Evolutionary conservation across 768 basidiomycete species (phyloP).

Genomic region (Russula abietina): DNA sequence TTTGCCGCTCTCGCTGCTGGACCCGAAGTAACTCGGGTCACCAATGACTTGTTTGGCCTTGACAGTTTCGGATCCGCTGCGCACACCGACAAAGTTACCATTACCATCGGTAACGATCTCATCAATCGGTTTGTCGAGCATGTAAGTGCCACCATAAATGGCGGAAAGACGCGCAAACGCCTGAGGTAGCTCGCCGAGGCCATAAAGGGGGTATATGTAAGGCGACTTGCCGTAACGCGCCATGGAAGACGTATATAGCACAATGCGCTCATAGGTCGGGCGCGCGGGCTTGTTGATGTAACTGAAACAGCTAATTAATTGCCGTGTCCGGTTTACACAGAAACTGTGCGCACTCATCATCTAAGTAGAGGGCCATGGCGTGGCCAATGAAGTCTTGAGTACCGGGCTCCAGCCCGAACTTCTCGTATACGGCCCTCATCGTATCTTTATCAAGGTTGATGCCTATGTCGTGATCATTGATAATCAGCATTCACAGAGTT

Average conservation of each 20-base stretch:
- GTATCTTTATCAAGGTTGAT: slow-evolving; percentile 82
- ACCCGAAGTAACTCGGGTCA: slow-evolving; percentile 95
- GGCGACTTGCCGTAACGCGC: slow-evolving; percentile 99
- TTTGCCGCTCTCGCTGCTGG: slow-evolving; percentile 67
- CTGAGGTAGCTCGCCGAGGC: slow-evolving; percentile 97
- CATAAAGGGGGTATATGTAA: slow-evolving; percentile 98
- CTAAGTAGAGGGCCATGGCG: slow-evolving; percentile 96
- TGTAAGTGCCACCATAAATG: slow-evolving; percentile 99
- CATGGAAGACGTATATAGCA: slow-evolving; percentile 98
- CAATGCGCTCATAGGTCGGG: slow-evolving; percentile 86
- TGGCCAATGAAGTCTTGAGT: slow-evolving; percentile 99
- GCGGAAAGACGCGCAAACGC: slow-evolving; percentile 97
- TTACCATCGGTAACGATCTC: slow-evolving; percentile 79
- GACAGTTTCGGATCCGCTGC: slow-evolving; percentile 82
- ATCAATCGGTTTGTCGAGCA: slow-evolving; percentile 95
- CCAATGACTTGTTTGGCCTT: slow-evolving; percentile 98
- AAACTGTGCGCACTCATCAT: slow-evolving; percentile 75
- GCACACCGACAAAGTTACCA: slow-evolving; percentile 92
- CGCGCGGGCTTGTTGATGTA: slow-evolving; percentile 92
- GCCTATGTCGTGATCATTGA: slow-evolving; percentile 41
- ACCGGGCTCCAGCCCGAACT: slow-evolving; percentile 93
- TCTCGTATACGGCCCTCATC: slow-evolving; percentile 94
- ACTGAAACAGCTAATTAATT: slow-evolving; percentile 37
- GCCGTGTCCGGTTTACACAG: background rate
- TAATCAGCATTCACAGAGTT: background rate